Percentiles rank a stretch among this genome's conserved stretches.
Conservation (phyloP, 2,329 filamentous ascomycete genomes). For the Chaetomium olivaceum region DNA sequence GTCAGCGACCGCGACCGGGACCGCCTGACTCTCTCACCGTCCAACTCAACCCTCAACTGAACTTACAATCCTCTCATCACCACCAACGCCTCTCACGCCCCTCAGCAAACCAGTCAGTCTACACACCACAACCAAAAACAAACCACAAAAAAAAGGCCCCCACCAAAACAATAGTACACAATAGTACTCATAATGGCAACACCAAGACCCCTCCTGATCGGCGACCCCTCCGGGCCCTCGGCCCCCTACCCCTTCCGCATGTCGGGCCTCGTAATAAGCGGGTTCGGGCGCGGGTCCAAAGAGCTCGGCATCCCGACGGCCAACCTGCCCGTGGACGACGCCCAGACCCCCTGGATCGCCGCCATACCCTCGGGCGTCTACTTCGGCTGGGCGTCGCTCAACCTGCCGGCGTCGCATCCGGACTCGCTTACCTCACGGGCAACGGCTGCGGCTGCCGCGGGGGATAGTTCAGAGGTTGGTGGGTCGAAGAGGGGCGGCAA, state of each 20-base stretch:
- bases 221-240: conserved; percentile 70
- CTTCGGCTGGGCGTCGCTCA: conserved; percentile 84
- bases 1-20: background rate
- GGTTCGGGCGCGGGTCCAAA: conserved; percentile 91
- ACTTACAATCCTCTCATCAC: background rate
- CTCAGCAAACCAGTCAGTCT: background rate
- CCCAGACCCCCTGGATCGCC: conserved; percentile 60
- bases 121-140: no score
- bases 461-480: no score
- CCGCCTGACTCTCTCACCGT: background rate
- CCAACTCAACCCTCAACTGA: background rate
- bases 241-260: conserved; percentile 80
- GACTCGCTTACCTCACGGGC: conserved; percentile 34
- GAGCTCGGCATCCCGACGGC: conserved; percentile 97
- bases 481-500: background rate
- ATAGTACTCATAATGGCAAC: no score
- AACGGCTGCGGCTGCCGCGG: background rate
- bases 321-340: conserved; percentile 75
- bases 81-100: background rate
- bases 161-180: no score
- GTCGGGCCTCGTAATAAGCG: conserved; percentile 84
- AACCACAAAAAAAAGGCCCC: no score
- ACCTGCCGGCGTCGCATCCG: conserved; percentile 53
- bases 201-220: conserved; percentile 60
- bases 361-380: conserved; percentile 79